These are phyloP conservation scores for Termitomyces heimii DNA, from an alignment of 768 basidiomycete species.

Conservation along the genomic window DNA sequence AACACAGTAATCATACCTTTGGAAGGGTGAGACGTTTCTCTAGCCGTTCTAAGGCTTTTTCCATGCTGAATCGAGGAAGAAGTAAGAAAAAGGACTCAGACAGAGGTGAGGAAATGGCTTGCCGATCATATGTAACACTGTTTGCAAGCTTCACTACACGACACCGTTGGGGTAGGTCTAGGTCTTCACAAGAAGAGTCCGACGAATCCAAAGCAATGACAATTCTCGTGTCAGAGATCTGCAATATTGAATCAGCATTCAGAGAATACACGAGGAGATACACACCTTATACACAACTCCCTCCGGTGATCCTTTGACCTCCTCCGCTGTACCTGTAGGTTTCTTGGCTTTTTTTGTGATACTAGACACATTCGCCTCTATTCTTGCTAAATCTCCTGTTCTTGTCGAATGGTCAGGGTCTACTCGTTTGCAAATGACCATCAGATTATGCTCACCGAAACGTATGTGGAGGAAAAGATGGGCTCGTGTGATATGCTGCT, in stretches of 20 bases:
- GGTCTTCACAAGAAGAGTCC: slow-evolving; percentile 53
- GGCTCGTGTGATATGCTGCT: slow-evolving; percentile 65
- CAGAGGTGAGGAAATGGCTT: background rate
- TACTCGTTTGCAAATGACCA: too few relatives aligned
- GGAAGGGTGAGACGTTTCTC: slow-evolving; percentile 35
- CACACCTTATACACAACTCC: slow-evolving; percentile 85
- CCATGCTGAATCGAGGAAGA: slow-evolving; percentile 56
- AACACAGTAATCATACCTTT: slow-evolving; percentile 3
- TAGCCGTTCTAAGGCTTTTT: slow-evolving; percentile 67
- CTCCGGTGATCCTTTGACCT: slow-evolving; percentile 43
- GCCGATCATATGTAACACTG: slow-evolving; percentile 88
- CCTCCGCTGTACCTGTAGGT: slow-evolving; percentile 23
- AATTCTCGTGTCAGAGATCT: slow-evolving; percentile 81
- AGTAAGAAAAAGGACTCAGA: background rate
- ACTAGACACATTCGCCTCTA: slow-evolving; percentile 62
- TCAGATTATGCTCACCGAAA: slow-evolving; percentile 50
- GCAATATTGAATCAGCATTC: background rate
- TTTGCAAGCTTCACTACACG: slow-evolving; percentile 87
- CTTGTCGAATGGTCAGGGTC: slow-evolving; percentile 30
- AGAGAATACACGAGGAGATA: background rate
- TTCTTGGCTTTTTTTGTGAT: slow-evolving; percentile 42
- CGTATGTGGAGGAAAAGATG: slow-evolving; percentile 78
- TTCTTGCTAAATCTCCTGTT: slow-evolving; percentile 83
- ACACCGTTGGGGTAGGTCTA: slow-evolving; percentile 82
- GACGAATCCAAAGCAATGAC: slow-evolving; percentile 71